Base-by-base conservation (phyloP, 1,284 basidiomycete species). In the Mycena citricolor region DNA sequence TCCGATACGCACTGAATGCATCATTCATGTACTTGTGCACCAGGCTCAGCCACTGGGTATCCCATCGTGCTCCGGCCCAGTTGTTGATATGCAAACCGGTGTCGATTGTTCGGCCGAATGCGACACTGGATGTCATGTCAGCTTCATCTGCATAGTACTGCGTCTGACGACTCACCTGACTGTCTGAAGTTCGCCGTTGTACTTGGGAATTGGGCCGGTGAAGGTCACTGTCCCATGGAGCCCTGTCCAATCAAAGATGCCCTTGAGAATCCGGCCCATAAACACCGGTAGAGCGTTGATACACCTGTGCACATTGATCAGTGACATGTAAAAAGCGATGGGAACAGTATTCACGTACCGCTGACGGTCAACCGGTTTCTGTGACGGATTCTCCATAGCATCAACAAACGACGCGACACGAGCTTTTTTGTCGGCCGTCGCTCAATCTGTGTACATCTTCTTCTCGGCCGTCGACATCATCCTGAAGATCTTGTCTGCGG, bases 301-400 rank as follows among this genome's bases (percentile, higher is more conserved):
- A n/a, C n/a, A n/a, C n/a, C n/a, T n/a, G n/a, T n/a, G n/a, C n/a
- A n/a, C n/a, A n/a, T n/a, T n/a, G n/a, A n/a, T n/a, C n/a, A n/a
- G n/a, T n/a, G n/a, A n/a, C 14, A 21, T 4, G 6, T 23, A 25
- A 16, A n/a, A 14, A 5, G 25, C 49, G 49, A 20, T 39, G 36
- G 23, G 19, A 12, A 29, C 35, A 39, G 49, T 41, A 47, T n/a
- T n/a, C n/a, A n/a, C 37, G 38, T 30, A 49, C 47, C 24, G 29
- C 25, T 49, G 25, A 16, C 43, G 45, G 17, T 49, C 38, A 31
- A 46, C 42, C 3, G 43, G 47, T 5, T 10, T 21, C 16, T 39
- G 26, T 3, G 42, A 44, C 4, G 37, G 43, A 8, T 25, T 7
- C 30, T 49, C 39, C 47, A 49, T 19, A 7, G 42, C 42, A n/a